Conservation (phyloP, 1,284 basidiomycete species). For the Filobasidium uniguttulatum region DNA sequence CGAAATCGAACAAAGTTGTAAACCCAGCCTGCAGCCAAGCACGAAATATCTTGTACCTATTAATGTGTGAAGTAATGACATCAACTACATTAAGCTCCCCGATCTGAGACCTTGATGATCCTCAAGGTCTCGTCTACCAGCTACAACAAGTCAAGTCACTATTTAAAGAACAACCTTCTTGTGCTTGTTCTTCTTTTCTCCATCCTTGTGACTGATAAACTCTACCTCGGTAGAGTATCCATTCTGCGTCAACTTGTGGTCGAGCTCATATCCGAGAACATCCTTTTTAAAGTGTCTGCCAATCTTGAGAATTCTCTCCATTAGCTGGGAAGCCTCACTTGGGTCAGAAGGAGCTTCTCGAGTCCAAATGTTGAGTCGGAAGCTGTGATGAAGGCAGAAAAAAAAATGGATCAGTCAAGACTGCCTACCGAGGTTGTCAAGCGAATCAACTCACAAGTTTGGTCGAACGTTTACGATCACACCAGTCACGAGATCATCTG, state of each 20-base stretch:
- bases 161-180: conserved; percentile 12
- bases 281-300: conserved; percentile 78
- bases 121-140: no score
- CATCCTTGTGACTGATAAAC: conserved; percentile 86
- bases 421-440: no score
- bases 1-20: no score
- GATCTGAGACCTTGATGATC: no score
- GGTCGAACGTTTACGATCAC: conserved; percentile 90
- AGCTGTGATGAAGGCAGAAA: conserved; percentile 33
- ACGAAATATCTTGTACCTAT: no score
- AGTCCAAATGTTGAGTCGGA: conserved; percentile 95
- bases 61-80: no score
- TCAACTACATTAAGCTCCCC: no score
- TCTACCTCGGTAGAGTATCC: conserved; percentile 84
- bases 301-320: conserved; percentile 57
- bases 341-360: conserved; percentile 52
- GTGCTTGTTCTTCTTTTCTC: conserved; percentile 81
- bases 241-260: conserved; percentile 50
- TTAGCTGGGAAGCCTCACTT: conserved; percentile 39
- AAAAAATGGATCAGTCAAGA: background rate
- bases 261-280: conserved; percentile 67
- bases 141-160: no score
- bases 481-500: conserved; percentile 67
- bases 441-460: conserved; percentile 47
- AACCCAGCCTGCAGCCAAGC: no score